Evolutionary conservation across 352 stramenopile genomes (phyloP), one percentile per base, ranked within the genome.

Genomic region (Pythium sp.): DNA sequence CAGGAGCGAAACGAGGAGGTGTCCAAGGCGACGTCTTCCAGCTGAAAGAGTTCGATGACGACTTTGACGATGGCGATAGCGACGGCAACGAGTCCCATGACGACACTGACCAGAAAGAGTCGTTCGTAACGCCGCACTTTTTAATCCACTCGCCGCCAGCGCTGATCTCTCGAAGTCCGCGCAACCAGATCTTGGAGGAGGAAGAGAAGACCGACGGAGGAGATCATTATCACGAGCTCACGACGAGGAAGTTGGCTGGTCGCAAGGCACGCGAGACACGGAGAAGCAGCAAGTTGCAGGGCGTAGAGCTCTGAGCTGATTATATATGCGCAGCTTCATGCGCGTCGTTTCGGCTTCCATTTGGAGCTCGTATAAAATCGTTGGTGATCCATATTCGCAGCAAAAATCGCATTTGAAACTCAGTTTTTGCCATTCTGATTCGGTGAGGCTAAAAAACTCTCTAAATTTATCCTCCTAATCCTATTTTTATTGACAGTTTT

Each of bases 81-180:
- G 26, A 26, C 20, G 53, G 36, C 15, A 24, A 36, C 24, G 36
- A 30, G 2, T 43, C 32, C 53, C 11, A 62, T 6, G 22, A 38
- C 53, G 32, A 20, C 24, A 26, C 24, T 24, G 49, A 46, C 6
- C 47, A 38, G n/a, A 68, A 55, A 20, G 54, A 41, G n/a, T 68
- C 62, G 36, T 56, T 68, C 5, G 62, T 68, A 53, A 62, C 54
- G 53, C 62, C 53, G 34, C 62, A 68, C 15, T 62, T 68, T 2
- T 7, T 68, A 1, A 46, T 64, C 22, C 53, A 62, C 24, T 68
- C 62, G 36, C 62, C 62, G 24, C 43, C 53, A 4, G 20, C 41
- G 32, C 62, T 65, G 18, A 58, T 32, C 26, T 26, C 28, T 11
- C 18, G 26, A 8, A 56, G 59, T 41, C 59, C 41, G 28, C 43